Evolutionary conservation across 805 yeast species (phyloP), one percentile per base, ranked within the genome.

Genomic region (Citeromyces nyonsensis): DNA sequence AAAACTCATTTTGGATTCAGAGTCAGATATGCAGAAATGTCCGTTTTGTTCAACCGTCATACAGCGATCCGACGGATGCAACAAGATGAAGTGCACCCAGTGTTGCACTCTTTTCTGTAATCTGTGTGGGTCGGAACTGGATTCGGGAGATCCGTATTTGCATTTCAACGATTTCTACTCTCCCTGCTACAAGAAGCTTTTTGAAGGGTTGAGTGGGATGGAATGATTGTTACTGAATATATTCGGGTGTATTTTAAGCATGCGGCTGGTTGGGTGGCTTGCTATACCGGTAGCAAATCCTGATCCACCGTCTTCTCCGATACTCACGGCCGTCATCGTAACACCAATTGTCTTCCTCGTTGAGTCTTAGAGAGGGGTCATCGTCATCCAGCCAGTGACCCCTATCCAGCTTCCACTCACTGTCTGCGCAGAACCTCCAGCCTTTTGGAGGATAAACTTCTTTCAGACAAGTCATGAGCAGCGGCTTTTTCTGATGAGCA

Each of bases 371-470:
- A 1, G 61, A 60, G 24, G 76, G 57, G 15, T 62, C 68, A 1
- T 40, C 31, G 5, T 72, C 57, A 76, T 88, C 81, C 3, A 42
- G 43, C 1, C 36, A 40, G 1, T 77, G 73, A 28, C 67, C 49
- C 10, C 44, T 42, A 44, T 84, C 95, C 10, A 74, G 56, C 32
- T 51, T 52, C 95, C 95, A 85, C 8, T 58, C 56, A 29, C 66
- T 63, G 18, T 64, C 67, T 18, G 54, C 53, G 36, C 69, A 75
- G 48, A 73, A 85, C 36, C 61, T 59, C 95, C 95, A 85, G 10
- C 73, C 74, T 8, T 46, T 39, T 1, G 95, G 95, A 1, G 93
- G 75, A 18, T 46, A 41, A 1, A 85, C 69, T 14, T 72, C 70
- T 2, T 59, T 54, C 13, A 85, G 45, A 24, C 54, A 53, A 12